These are phyloP conservation scores for Globisporangium irregulare DNA, from an alignment of 352 stramenopile genomes.

Conservation along the genomic window DNA sequence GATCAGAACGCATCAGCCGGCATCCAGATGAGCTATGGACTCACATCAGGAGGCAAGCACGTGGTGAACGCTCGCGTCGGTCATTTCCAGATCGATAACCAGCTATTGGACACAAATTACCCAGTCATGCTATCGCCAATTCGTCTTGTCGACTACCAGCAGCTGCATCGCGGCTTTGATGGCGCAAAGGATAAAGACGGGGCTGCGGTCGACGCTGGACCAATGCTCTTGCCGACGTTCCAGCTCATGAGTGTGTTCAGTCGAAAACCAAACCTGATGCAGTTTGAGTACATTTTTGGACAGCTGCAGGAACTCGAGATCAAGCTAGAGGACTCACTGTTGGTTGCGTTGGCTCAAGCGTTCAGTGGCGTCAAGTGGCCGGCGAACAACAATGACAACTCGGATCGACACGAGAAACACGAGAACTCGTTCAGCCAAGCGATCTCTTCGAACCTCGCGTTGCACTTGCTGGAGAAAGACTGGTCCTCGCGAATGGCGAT, in stretches of 20 bases:
- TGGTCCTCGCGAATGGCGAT: conserved; percentile 48
- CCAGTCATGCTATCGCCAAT: conserved; percentile 74
- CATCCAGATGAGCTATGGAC: conserved; percentile 73
- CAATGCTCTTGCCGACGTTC: conserved; percentile 67
- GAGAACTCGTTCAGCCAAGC: conserved; percentile 1
- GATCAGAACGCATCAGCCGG: conserved; percentile 65
- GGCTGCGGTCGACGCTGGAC: conserved; percentile 13
- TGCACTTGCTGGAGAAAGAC: conserved; percentile 53
- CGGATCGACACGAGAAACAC: conserved; percentile 19
- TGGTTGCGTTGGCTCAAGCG: conserved; percentile 72
- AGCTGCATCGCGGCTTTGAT: conserved; percentile 54
- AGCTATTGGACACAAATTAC: conserved; percentile 84
- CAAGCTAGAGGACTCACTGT: conserved; percentile 76
- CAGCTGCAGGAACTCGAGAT: conserved; percentile 87
- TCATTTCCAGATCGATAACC: conserved; percentile 85
- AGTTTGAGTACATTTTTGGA: conserved; percentile 87
- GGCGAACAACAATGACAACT: conserved; percentile 17
- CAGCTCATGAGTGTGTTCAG: conserved; percentile 81
- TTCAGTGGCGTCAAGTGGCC: conserved; percentile 76
- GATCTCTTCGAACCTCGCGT: conserved; percentile 37
- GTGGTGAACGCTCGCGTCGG: conserved; percentile 74
- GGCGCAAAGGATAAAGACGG: conserved; percentile 18
- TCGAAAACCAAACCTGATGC: conserved; percentile 55
- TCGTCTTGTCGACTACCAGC: conserved; percentile 56
- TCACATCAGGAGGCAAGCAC: conserved; percentile 66